A percentile compares a stretch with the other conserved stretches of the same genome.
These are phyloP conservation scores for Colletotrichum cordylinicola DNA, from an alignment of 2,329 filamentous ascomycete species.

Conservation along the genomic window DNA sequence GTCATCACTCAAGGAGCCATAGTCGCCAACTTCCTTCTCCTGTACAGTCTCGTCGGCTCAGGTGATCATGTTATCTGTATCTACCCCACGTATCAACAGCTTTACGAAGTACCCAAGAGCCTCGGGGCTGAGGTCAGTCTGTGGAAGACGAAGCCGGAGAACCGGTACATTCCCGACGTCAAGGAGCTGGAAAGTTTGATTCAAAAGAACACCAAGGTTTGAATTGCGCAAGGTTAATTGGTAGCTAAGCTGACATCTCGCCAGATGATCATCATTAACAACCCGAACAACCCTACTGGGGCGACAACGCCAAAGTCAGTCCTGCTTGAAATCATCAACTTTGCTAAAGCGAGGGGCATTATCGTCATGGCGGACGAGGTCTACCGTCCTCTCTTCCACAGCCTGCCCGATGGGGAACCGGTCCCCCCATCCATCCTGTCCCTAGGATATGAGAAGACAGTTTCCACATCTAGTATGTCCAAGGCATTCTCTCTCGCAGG, in stretches of 20 bases:
- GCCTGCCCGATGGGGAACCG: constrained; percentile 51
- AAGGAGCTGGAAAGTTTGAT: constrained; percentile 69
- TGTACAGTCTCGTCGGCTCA: constrained; percentile 71
- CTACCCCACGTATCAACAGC: constrained; percentile 82
- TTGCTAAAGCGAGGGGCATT: constrained; percentile 68
- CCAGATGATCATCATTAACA: constrained; percentile 64
- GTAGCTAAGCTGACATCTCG: constrained; percentile 1
- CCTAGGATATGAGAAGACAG: constrained; percentile 73
- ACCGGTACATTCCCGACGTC: constrained; percentile 69
- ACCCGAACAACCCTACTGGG: constrained; percentile 85
- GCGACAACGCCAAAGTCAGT: constrained; percentile 67
- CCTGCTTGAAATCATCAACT: constrained; percentile 65
- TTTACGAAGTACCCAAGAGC: constrained; percentile 74
- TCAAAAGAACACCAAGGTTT: constrained; percentile 69
- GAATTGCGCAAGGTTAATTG: background rate
- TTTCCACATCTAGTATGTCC: constrained; percentile 83
- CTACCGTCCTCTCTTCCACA: constrained; percentile 83
- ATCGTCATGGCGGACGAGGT: constrained; percentile 80
- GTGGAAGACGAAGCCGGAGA: constrained; percentile 70
- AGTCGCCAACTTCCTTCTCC: constrained; percentile 74
- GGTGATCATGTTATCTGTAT: constrained; percentile 85
- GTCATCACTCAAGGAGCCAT: constrained; percentile 80
- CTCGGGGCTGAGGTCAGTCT: constrained; percentile 76
- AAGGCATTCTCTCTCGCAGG: constrained; percentile 86
- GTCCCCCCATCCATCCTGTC: constrained; percentile 71